Evolutionary conservation across 1,284 basidiomycete species (phyloP).

Genomic region (Ganoderma meredithae): DNA sequence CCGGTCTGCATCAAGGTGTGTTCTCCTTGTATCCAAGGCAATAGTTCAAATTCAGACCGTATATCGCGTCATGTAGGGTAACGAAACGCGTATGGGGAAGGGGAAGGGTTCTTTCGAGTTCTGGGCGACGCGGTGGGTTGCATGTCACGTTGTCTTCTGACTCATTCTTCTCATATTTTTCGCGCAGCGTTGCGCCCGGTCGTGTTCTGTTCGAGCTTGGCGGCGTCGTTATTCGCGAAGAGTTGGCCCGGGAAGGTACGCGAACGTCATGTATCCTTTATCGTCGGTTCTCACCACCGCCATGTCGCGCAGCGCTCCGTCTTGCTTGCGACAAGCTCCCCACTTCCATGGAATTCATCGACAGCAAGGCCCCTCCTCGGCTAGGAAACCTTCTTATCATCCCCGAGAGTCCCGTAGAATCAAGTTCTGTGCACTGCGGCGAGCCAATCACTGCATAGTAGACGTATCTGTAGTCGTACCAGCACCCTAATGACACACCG

Average conservation of each 20-base stretch:
- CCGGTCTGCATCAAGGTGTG: conserved; percentile 95
- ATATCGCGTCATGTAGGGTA: not conserved
- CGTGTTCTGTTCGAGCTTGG: conserved; percentile 93
- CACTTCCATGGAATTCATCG: conserved; percentile 90
- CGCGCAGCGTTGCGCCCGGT: conserved; percentile 66
- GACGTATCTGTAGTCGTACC: conserved; percentile 6
- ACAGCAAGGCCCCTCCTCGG: conserved; percentile 73
- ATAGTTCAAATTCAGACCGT: not conserved
- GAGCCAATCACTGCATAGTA: conserved; percentile 7
- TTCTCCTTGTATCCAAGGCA: conserved; percentile 11
- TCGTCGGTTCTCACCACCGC: not conserved
- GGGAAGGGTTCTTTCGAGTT: conserved; percentile 98
- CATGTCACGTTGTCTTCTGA: conserved; percentile 4
- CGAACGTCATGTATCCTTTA: conserved; percentile 5
- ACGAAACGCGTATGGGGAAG: conserved; percentile 94
- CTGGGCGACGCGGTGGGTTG: conserved; percentile 90
- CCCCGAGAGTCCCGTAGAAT: conserved; percentile 40
- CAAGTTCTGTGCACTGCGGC: not conserved
- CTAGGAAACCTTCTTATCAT: conserved; percentile 76
- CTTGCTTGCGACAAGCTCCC: conserved; percentile 93
- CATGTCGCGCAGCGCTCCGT: conserved; percentile 70
- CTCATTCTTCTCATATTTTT: not conserved
- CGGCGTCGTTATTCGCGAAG: conserved; percentile 86
- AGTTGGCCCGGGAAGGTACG: conserved; percentile 78
- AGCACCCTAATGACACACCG: conserved; percentile 11